Base-by-base conservation (phyloP, 768 basidiomycete genomes). In the Obba rivulosa region DNA sequence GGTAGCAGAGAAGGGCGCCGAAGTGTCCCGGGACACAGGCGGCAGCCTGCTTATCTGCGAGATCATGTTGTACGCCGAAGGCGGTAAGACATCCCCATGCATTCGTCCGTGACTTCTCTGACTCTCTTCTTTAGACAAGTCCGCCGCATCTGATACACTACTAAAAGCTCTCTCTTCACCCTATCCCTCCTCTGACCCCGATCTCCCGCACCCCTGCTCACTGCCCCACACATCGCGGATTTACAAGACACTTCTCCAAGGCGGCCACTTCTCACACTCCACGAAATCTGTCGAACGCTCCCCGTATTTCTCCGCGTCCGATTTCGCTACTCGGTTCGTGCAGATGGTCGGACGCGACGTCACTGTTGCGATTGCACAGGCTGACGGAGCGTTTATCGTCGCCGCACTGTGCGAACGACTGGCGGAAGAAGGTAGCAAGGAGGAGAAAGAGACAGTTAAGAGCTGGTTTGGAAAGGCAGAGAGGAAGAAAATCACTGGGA, bases 171-270 rank as follows among this genome's bases (percentile, higher is more conserved):
- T 92, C 17, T 64, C 75, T 2, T 57, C 66, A 1, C 69, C 80
- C 4, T 83, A 85, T 61, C 80, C 84, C 0, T 73, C 79, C 18
- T 58, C 71, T 4, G 78, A 81, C 43, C 48, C 70, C 0, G 50
- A 69, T 10, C 62, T 62, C 10, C 74, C 77, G 0, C 89, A 92
- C 65, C 76, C 78, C 14, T 85, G 94, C 49, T 85, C 94, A 59
- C 74, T 92, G 11, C 80, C 91, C 1, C 90, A 92, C 57, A 79
- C 85, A 0, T 85, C 88, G 3, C 77, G 93, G 35, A 61, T 93
- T 42, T 94, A 91, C 76, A 96, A 96, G 63, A 82, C 81, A 5
- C 79, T 96, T 5, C 74, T 96, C 1, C 91, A 94, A 61, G 93
- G 93, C 4, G 93, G 93, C 0, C 92, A 94, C 62, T 96, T 83